Percentiles rank a stretch among this genome's conserved stretches.
Conservation (phyloP, 495 filamentous ascomycete genomes). For the Clohesyomyces aquaticus region DNA sequence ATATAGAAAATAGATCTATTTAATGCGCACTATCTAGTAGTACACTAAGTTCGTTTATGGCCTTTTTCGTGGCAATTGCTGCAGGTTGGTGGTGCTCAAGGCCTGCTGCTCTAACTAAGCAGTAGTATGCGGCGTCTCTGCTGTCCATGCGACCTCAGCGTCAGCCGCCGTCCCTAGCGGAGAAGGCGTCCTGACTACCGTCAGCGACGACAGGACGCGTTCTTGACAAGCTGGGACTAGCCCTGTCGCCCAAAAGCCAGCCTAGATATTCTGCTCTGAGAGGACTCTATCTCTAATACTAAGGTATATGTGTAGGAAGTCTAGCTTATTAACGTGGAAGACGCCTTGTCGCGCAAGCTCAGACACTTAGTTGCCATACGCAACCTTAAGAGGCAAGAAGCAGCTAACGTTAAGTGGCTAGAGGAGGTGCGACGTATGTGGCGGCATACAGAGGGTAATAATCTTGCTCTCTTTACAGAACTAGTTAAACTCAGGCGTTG, state of each 20-base stretch:
- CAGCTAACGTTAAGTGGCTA: conserved; percentile 17
- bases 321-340: background rate
- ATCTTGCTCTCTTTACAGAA: conserved; percentile 14
- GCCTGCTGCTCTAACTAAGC: too few species aligned
- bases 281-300: background rate
- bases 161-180: too few species aligned
- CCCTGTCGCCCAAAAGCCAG: background rate
- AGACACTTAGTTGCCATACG: conserved; percentile 8
- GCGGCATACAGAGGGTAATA: conserved; percentile 12
- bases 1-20: too few species aligned
- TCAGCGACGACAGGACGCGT: background rate
- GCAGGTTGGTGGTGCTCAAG: too few species aligned
- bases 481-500: conserved; percentile 3
- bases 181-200: background rate
- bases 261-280: background rate
- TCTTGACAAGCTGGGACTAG: background rate
- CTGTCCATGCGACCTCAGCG: too few species aligned
- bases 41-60: too few species aligned
- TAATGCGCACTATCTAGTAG: too few species aligned
- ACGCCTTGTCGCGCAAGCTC: background rate
- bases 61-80: too few species aligned
- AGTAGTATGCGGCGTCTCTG: too few species aligned
- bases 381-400: conserved; percentile 16
- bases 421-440: conserved; percentile 11
- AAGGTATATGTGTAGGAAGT: background rate